These are phyloP conservation scores for Arabidopsis arenosa DNA, from an alignment of 345 rosid genomes.

Conservation along the genomic window DNA sequence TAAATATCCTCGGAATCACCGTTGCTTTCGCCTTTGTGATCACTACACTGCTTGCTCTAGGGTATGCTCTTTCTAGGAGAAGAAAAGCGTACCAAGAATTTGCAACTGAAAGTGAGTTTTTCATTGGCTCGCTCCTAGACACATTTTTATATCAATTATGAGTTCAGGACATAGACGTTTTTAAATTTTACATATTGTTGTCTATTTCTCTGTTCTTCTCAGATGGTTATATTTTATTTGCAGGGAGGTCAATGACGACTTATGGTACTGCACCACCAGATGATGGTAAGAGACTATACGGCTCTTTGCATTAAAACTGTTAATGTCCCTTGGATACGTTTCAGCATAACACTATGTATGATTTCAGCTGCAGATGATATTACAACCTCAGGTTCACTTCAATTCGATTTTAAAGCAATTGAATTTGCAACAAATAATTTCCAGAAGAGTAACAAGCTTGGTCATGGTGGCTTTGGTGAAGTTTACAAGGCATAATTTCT, in stretches of 20 bases:
- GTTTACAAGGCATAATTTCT: slow-evolving; percentile 55
- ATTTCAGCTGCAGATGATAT: slow-evolving; percentile 43
- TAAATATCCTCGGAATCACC: background rate
- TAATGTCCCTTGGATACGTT: too few species aligned
- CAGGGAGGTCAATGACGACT: too few species aligned
- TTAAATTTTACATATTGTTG: too few species aligned
- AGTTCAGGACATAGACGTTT: background rate
- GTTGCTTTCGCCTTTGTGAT: background rate
- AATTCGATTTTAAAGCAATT: slow-evolving; percentile 46
- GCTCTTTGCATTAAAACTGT: too few species aligned
- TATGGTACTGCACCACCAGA: too few species aligned
- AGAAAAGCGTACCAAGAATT: slow-evolving; percentile 6
- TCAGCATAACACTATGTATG: too few species aligned
- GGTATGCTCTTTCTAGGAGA: slow-evolving; percentile 1
- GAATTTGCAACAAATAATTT: slow-evolving; percentile 54
- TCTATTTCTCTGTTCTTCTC: too few species aligned
- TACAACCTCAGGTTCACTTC: slow-evolving; percentile 47
- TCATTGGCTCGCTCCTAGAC: too few species aligned
- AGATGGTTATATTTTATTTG: too few species aligned
- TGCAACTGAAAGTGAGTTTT: slow-evolving; percentile 19
- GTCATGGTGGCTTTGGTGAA: slow-evolving; percentile 67
- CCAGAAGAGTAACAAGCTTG: slow-evolving; percentile 52
- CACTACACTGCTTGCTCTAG: slow-evolving; percentile 14
- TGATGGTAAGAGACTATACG: too few species aligned
- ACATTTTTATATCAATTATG: too few species aligned